Conservation (phyloP, 2,329 filamentous ascomycete genomes). For the Sarocladiaceae sp. region DNA sequence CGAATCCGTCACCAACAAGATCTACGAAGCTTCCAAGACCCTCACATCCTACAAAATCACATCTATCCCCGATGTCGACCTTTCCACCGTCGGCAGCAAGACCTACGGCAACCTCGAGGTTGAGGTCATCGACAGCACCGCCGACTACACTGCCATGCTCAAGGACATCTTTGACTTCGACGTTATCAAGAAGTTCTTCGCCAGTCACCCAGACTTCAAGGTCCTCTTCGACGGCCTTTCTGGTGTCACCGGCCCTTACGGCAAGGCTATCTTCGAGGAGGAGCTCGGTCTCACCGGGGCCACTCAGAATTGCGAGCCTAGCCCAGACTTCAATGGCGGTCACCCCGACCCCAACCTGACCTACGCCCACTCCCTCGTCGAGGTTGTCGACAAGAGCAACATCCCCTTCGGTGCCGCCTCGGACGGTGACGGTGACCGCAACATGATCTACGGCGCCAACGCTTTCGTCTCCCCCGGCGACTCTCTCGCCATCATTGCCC, state of each 20-base stretch:
- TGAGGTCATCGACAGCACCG: slow-evolving; percentile 87
- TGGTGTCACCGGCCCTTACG: slow-evolving; percentile 94
- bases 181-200: slow-evolving; percentile 90
- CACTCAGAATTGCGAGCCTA: slow-evolving; percentile 87
- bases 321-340: slow-evolving; percentile 92
- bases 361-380: slow-evolving; percentile 90
- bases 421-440: slow-evolving; percentile 95
- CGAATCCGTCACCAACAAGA: slow-evolving; percentile 96
- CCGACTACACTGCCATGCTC: slow-evolving; percentile 90
- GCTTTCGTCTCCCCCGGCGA: slow-evolving; percentile 96
- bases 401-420: slow-evolving; percentile 96
- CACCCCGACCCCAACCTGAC: slow-evolving; percentile 98
- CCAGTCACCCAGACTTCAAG: slow-evolving; percentile 84
- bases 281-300: slow-evolving; percentile 75
- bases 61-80: slow-evolving; percentile 80
- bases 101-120: slow-evolving; percentile 85
- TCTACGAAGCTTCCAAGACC: slow-evolving; percentile 85
- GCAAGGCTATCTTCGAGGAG: slow-evolving; percentile 87
- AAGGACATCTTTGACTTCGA: slow-evolving; percentile 99
- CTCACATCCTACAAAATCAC: slow-evolving; percentile 89
- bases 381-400: slow-evolving; percentile 81
- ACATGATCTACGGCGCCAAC: slow-evolving; percentile 99
- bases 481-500: slow-evolving; percentile 94
- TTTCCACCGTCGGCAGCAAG: slow-evolving; percentile 72
- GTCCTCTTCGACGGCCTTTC: slow-evolving; percentile 91